Evolutionary conservation across 1,139 yeast genomes (phyloP).

Genomic region (Saccharomycopsis crataegensis): DNA sequence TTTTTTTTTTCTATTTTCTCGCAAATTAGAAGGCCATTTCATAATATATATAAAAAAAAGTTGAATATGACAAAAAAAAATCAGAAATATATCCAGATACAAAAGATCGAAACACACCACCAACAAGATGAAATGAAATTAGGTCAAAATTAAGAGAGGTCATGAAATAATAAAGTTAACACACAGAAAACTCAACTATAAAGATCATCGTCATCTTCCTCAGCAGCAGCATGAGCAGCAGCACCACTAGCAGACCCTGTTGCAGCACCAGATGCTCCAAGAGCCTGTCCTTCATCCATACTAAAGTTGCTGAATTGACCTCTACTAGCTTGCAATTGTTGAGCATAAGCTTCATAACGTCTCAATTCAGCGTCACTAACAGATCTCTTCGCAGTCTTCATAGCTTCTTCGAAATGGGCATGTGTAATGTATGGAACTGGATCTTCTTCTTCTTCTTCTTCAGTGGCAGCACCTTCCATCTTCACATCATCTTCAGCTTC

Average conservation of each 20-base stretch:
- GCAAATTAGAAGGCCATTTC: no score
- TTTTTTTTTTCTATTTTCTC: no score
- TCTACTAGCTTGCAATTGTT: conserved; percentile 91
- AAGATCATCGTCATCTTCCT: conserved; percentile 88
- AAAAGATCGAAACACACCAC: no score
- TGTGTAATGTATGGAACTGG: conserved; percentile 94
- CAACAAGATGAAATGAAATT: no score
- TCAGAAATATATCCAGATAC: no score
- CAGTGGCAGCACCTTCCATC: conserved; percentile 36
- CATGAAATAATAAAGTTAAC: no score
- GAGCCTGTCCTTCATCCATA: conserved; percentile 45
- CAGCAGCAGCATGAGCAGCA: conserved; percentile 23
- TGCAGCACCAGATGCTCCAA: conserved; percentile 26
- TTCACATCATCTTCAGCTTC: conserved; percentile 56
- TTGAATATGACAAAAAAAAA: no score
- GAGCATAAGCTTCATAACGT: conserved; percentile 98
- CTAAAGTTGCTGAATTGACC: conserved; percentile 80
- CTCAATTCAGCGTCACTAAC: conserved; percentile 96
- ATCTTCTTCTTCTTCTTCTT: conserved; percentile 56
- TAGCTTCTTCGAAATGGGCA: conserved; percentile 95
- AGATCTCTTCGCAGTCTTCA: conserved; percentile 98
- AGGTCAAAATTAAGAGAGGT: no score
- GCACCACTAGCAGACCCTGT: conserved; percentile 32
- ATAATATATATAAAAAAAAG: no score
- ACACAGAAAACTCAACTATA: conserved; percentile 45